Percentiles rank a stretch among this genome's conserved stretches.
Evolutionary conservation across 768 basidiomycete genomes (phyloP).

Genomic region (Pleurotus djamor): DNA sequence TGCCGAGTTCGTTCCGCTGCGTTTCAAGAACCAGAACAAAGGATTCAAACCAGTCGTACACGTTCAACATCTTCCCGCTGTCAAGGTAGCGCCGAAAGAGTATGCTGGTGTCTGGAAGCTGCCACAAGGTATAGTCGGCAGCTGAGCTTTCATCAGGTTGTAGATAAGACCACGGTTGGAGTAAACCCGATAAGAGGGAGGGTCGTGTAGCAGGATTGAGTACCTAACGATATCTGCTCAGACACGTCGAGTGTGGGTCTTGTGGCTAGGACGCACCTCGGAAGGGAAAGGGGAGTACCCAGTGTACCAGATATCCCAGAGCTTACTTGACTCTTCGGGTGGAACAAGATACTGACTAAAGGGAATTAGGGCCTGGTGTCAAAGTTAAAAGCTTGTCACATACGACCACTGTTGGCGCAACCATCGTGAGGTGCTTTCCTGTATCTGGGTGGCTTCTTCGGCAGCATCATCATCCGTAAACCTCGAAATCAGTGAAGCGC

Average conservation of each 20-base stretch:
- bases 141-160: slow-evolving; percentile 9
- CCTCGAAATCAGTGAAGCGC: slow-evolving; percentile 5
- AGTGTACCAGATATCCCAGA: slow-evolving; percentile 79
- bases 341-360: slow-evolving; percentile 39
- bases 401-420: slow-evolving; percentile 49
- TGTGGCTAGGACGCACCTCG: slow-evolving; percentile 44
- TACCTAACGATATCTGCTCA: slow-evolving; percentile 33
- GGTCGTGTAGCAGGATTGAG: slow-evolving; percentile 71
- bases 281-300: slow-evolving; percentile 61
- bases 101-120: slow-evolving; percentile 73
- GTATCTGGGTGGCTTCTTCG: slow-evolving; percentile 9
- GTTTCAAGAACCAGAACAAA: slow-evolving; percentile 67
- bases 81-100: slow-evolving; percentile 76
- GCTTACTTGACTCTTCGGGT: slow-evolving; percentile 39
- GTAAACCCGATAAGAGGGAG: slow-evolving; percentile 56
- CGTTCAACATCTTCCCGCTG: slow-evolving; percentile 80
- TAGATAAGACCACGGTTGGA: slow-evolving; percentile 54
- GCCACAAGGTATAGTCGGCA: slow-evolving; percentile 32
- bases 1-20: slow-evolving; percentile 33
- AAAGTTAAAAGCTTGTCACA: slow-evolving; percentile 13
- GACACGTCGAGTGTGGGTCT: slow-evolving; percentile 1
- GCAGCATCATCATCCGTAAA: slow-evolving; percentile 14
- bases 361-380: neutral
- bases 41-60: slow-evolving; percentile 86
- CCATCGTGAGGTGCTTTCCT: slow-evolving; percentile 44